phyloP scores from a whole-genome alignment of 257 asterid genomes.

The Echites panduratus region DNA sequence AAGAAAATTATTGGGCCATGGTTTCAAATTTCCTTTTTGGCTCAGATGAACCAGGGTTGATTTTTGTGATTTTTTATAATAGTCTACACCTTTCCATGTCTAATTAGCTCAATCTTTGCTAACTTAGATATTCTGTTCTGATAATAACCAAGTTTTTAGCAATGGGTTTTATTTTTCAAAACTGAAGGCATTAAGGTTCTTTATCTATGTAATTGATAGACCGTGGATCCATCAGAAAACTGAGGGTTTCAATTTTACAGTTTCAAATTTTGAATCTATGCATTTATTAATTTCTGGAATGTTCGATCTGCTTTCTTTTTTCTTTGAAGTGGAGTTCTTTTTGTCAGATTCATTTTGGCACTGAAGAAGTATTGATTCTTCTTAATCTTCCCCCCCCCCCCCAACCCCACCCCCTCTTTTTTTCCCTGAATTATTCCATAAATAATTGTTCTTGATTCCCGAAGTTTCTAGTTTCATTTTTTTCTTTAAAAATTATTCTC shows the following conservation, averaged over 20 bases:
- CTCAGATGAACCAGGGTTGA: not conserved
- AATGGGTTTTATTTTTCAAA: not conserved
- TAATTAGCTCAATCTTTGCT: not conserved
- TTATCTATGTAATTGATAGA: not conserved
- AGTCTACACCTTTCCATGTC: not conserved
- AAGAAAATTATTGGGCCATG: constrained; percentile 6
- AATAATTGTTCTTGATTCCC: constrained; percentile 19
- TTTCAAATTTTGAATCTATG: not conserved
- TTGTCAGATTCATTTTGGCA: constrained; percentile 15
- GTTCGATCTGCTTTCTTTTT: constrained; percentile 6
- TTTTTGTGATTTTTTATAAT: not conserved
- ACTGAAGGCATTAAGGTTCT: not conserved
- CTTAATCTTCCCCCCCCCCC: constrained; percentile 2
- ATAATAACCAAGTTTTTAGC: not conserved
- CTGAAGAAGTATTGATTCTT: constrained; percentile 23
- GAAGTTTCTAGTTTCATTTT: constrained; percentile 21
- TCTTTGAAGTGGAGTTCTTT: not conserved
- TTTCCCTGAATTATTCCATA: too few species aligned
- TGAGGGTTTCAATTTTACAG: not conserved
- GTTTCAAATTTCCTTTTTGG: constrained; percentile 9
- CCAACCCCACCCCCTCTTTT: too few species aligned
- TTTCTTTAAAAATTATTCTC: not conserved
- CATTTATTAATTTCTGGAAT: not conserved
- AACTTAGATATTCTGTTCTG: not conserved
- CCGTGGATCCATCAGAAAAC: not conserved